Evolutionary conservation across 2,329 filamentous ascomycete species (phyloP).

Genomic region (Pyrenochaeta sp.): DNA sequence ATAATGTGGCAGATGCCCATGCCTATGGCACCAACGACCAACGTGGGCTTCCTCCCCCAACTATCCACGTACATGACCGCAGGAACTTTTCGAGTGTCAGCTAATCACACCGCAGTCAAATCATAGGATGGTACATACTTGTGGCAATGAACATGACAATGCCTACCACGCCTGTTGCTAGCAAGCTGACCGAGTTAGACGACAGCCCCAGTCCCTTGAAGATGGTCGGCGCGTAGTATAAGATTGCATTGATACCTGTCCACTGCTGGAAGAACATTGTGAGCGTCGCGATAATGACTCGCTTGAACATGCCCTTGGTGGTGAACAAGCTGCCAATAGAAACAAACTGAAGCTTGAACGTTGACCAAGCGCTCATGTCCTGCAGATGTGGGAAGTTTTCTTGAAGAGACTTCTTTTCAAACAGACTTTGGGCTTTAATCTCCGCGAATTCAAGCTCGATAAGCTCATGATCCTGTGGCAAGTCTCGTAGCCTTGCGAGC

Average conservation of each 20-base stretch:
- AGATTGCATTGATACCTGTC: conserved; percentile 55
- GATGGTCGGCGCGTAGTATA: conserved; percentile 67
- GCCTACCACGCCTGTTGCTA: conserved; percentile 68
- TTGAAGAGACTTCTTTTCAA: conserved; percentile 55
- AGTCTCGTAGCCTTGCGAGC: conserved; percentile 40
- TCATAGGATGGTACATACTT: too few species aligned
- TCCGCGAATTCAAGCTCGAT: conserved; percentile 57
- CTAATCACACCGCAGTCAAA: conserved; percentile 63
- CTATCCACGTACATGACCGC: conserved; percentile 73
- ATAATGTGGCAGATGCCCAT: conserved; percentile 77
- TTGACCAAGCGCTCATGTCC: conserved; percentile 53
- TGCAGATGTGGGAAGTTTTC: conserved; percentile 57
- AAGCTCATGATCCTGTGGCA: conserved; percentile 41
- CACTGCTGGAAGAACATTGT: conserved; percentile 62
- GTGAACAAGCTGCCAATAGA: conserved; percentile 61
- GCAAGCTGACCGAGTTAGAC: conserved; percentile 62
- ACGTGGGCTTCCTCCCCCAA: conserved; percentile 68
- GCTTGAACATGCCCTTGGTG: conserved; percentile 61
- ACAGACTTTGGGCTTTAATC: conserved; percentile 58
- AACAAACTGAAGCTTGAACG: conserved; percentile 57
- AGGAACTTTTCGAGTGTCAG: conserved; percentile 55
- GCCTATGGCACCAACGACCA: conserved; percentile 71
- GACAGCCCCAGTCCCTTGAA: conserved; percentile 68
- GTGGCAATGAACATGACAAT: conserved; percentile 67
- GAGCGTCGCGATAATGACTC: conserved; percentile 55